Evolutionary conservation across 768 basidiomycete species (phyloP), one percentile per base, ranked within the genome.

Genomic region (Multifurca ochricompacta): DNA sequence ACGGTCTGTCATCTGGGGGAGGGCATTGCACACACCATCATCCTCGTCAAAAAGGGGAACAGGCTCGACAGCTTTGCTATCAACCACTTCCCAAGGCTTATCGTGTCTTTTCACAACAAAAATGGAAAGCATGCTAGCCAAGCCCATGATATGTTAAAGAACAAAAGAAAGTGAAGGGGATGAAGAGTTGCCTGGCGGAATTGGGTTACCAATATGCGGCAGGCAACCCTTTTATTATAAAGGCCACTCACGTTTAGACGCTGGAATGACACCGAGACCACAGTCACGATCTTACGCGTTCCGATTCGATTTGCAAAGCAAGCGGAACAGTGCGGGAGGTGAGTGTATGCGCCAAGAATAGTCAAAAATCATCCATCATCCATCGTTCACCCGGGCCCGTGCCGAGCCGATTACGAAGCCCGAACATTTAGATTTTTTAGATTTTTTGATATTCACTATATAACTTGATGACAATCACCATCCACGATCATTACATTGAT

Each of bases 41-140:
- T 71, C 69, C 23, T 80, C 80, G 59, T 79, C 76, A 66, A 80
- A 85, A 67, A 77, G 79, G 16, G 77, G 72, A 13, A 88, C 77
- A 23, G 87, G 81, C 42, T 81, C 77, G 45, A 90, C 78, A 30
- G 72, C 68, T 63, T 77, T 78, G 64, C 74, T 80, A 54, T 81
- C 81, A 27, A 88, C 82, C 37, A 89, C 86, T 70, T 90, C 87
- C 87, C 87, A 90, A 34, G 85, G 78, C 8, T 70, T 70, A 63
- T 83, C 78, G 28, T 62, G 58, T 58, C 74, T 78, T 56, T 79
- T 74, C 57, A 79, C 75, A 61, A 84, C 77, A 58, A 70, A 70
- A 63, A 65, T 58, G 45, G 44, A 50, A 23, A 65, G 62, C 35
- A 56, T 54, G 57, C 62, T 54, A 54, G 61, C 62, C 51, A 63